Conservation (phyloP, 352 stramenopile species). For the Phytophthora sansomeana region DNA sequence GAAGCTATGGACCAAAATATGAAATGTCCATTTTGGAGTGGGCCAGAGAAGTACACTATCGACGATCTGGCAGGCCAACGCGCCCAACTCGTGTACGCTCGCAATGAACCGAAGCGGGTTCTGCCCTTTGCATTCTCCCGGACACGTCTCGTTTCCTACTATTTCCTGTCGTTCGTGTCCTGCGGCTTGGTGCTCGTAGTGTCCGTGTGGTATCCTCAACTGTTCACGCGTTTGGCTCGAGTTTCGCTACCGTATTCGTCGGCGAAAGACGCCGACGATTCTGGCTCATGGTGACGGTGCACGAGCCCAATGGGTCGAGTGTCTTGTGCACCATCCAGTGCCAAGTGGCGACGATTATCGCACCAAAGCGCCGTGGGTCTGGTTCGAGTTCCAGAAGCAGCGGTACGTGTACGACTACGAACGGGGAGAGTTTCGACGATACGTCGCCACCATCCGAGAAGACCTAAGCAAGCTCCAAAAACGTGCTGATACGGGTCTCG, state of each 20-base stretch:
- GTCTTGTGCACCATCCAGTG: slow-evolving; percentile 38
- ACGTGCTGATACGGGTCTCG: slow-evolving; percentile 36
- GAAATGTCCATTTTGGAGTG: too few species aligned
- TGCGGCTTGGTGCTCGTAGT: slow-evolving; percentile 44
- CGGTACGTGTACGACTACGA: slow-evolving; percentile 70
- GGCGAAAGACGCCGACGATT: slow-evolving; percentile 48
- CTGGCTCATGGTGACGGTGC: slow-evolving; percentile 49
- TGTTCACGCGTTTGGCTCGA: slow-evolving; percentile 67
- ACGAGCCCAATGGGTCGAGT: slow-evolving; percentile 52
- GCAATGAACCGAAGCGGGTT: slow-evolving; percentile 15
- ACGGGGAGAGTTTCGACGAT: slow-evolving; percentile 15
- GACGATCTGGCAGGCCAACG: slow-evolving; percentile 48
- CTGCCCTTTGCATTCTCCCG: background rate
- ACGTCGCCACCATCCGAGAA: background rate
- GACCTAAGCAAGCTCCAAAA: slow-evolving; percentile 32
- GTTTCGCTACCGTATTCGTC: slow-evolving; percentile 27
- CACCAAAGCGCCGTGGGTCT: slow-evolving; percentile 44
- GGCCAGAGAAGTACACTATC: too few species aligned
- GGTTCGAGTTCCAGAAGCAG: slow-evolving; percentile 78
- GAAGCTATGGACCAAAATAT: too few species aligned
- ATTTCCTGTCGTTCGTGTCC: slow-evolving; percentile 32
- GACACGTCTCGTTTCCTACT: background rate
- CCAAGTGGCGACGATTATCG: slow-evolving; percentile 18
- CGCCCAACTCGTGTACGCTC: slow-evolving; percentile 38
- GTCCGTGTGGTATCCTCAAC: slow-evolving; percentile 67